Evolutionary conservation across 164 flowering plant genomes (phyloP).

Genomic region (Cinnamomum chago): DNA sequence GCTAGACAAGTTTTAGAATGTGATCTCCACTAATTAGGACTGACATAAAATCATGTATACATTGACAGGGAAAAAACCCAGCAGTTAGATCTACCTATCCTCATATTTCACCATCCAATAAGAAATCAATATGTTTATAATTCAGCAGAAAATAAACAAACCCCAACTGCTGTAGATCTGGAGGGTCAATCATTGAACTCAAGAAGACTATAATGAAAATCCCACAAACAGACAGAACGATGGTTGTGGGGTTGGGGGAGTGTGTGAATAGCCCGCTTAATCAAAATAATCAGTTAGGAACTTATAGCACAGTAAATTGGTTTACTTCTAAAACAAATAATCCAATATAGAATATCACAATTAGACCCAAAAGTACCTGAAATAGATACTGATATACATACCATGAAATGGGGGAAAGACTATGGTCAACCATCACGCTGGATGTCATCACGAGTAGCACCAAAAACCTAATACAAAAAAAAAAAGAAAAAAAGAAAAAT

Average conservation of each 20-base stretch:
- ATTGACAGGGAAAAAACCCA: too few species aligned
- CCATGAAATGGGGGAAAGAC: too few species aligned
- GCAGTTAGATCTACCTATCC: neutral
- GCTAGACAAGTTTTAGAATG: neutral
- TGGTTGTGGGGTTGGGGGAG: slow-evolving; percentile 12
- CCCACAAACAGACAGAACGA: slow-evolving; percentile 36
- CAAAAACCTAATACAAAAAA: too few species aligned
- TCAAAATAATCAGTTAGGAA: too few species aligned
- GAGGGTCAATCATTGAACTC: neutral
- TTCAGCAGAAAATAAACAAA: neutral
- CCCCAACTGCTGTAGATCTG: neutral
- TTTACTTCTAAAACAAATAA: too few species aligned
- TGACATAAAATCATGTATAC: neutral
- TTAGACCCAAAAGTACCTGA: too few species aligned
- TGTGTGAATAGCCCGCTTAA: slow-evolving; percentile 6
- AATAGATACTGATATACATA: too few species aligned
- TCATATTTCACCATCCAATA: neutral
- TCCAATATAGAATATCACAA: too few species aligned
- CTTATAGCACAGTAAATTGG: too few species aligned
- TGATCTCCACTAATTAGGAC: neutral
- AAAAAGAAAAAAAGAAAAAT: too few species aligned
- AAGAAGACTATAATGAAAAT: slow-evolving; percentile 14
- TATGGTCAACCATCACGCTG: too few species aligned
- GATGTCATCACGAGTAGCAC: too few species aligned
- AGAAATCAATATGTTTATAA: neutral